Evolutionary conservation across 2,329 filamentous ascomycete species (phyloP), one percentile per base, ranked within the genome.

Genomic region (Elsinoe necatrix): DNA sequence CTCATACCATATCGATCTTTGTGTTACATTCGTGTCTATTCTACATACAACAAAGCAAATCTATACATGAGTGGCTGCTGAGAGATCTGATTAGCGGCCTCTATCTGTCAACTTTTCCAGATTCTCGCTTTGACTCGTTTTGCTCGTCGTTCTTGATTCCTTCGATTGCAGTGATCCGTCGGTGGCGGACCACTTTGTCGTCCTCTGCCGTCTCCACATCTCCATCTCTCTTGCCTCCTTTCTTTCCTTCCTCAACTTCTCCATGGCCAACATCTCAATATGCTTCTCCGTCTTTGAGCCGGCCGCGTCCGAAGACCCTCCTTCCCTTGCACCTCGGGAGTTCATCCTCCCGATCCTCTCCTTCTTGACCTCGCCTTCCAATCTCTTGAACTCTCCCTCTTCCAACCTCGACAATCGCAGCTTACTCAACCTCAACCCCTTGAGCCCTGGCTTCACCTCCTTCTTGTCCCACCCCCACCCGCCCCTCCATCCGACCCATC

Each of bases 401-500:
- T 50, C 42, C 41, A 20, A 18, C 41, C 16, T 31, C 41, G 34
- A 25, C 54, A 34, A 20, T 16, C 20, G 48, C 80, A 14, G 87
- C 84, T 2, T 37, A 14, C 34, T 37, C 47, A 25, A 25, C 11
- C 34, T 37, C 34, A 37, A 12, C 34, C 34, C 34, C 34, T 37
- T 37, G 3, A 37, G 34, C 12, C 34, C 14, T 4, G 5, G 9
- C 14, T 11, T 37, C 34, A 12, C 34, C 34, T 37, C 34, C 34
- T 37, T 37, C 34, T 37, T 37, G 14, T n/a, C 34, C 56, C 81
- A 68, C 56, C 72, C 73, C 74, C 76, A 80, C 0, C 80, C 81
- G 1, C 81, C 81, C n/a, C 67, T 67, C 82, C 82, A 84, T 0
- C 81, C 82, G 42, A 82, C 57, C 81, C 82, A 84, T 0, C 77